Evolutionary conservation across 1,284 basidiomycete species (phyloP).

Genomic region (Rhizoctonia solani): DNA sequence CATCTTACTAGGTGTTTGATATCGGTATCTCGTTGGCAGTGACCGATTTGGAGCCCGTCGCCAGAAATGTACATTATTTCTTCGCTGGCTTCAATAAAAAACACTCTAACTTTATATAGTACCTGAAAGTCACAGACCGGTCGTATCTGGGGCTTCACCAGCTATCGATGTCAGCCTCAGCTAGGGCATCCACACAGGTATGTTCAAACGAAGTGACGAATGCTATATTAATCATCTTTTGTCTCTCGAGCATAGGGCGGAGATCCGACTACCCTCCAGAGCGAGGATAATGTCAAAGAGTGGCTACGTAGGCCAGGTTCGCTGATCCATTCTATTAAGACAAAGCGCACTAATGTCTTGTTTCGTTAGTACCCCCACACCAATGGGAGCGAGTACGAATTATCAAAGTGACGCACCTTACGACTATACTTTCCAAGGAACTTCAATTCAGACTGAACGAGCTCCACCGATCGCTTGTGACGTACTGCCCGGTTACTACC

Average conservation of each 20-base stretch:
- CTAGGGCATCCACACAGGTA: too few species aligned
- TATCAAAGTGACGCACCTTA: slow-evolving; percentile 8
- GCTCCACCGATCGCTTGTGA: not conserved
- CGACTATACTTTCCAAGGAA: not conserved
- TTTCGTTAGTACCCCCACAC: not conserved
- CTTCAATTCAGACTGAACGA: not conserved
- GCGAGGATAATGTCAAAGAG: not conserved
- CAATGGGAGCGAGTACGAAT: slow-evolving; percentile 20
- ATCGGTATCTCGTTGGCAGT: not conserved
- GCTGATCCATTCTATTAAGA: not conserved
- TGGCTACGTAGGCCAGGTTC: not conserved
- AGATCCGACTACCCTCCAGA: not conserved
- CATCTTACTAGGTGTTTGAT: slow-evolving; percentile 6
- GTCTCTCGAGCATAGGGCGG: not conserved
- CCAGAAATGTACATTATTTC: not conserved
- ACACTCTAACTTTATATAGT: not conserved
- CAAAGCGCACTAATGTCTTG: not conserved
- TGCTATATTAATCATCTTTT: too few species aligned
- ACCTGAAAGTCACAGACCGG: not conserved
- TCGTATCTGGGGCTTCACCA: not conserved
- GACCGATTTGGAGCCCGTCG: not conserved
- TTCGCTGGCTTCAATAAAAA: not conserved
- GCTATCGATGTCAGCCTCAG: not conserved
- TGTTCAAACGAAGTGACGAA: too few species aligned
- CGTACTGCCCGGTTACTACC: not conserved